Base-by-base conservation (phyloP, 1,139 yeast species). In the Yamadazyma dushanensis region DNA sequence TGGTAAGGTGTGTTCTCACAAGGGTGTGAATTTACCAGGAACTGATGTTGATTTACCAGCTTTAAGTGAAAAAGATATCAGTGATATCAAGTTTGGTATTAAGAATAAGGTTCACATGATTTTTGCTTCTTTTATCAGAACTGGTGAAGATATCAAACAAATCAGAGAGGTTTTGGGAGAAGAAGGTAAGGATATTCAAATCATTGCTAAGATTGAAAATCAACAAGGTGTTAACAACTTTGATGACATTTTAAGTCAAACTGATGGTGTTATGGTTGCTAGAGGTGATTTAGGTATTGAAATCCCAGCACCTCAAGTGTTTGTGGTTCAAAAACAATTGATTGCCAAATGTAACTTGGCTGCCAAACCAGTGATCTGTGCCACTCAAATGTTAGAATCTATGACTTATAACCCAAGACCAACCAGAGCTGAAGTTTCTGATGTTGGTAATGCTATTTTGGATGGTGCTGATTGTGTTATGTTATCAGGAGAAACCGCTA, bases 371-470 rank as follows among this genome's bases (percentile, higher is more conserved):
- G 97, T 89, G 53, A 89, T 92, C 63, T 94, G 98, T 76, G 99
- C 99, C 50, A 92, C 99, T 51, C 99, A 92, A 76, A 92, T 92
- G 98, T 84, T 92, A 69, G 99, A 92, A 74, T 88, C 97, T 43
- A 92, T 92, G 99, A 92, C 97, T 44, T 88, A 84, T 73, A 94
- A 92, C 83, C 99, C 99, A 65, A 85, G 98, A 73, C 98, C 99
- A 70, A 92, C 99, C 63, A 87, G 99, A 76, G 99, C 99, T 54
- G 99, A 92, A 76, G 97, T 92, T 47, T 84, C 96, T 39, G 99
- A 92, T 69, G 98, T 94, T 49, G 98, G 98, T 73, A 92, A 92
- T 70, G 98, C 98, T 54, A 85, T 94, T 55, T 80, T 92, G 64
- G 99, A 92, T 63, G 99, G 99, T 73, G 97, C 97, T 59, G 99